Base-by-base conservation (phyloP, 78 protist genomes). In the Monocercomonoides exilis region DNA sequence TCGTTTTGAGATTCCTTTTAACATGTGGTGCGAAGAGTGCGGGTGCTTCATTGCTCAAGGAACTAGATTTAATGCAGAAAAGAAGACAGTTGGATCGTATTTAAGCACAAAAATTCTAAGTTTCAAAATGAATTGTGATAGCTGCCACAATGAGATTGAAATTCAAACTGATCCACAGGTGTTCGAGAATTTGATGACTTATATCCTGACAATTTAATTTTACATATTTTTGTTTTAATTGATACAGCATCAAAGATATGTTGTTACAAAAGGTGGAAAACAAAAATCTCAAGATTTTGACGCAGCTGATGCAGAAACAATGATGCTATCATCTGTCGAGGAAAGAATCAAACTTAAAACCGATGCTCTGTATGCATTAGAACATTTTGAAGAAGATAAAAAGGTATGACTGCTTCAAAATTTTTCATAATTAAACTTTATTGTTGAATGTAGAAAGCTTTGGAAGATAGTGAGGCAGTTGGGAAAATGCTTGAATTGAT, bases 21-120 rank as follows among this genome's bases (percentile, higher is more conserved):
- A 88, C 79, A 89, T 94, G 0, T 90, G 91, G 91, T 93, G 96
- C 86, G 80, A 70, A 43, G 86, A 85, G 1, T 95, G 97, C 81
- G 64, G 88, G 1, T n/a, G 32, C 43, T 93, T 90, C 87, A 92
- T 95, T 38, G 96, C 91, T 1, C 77, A 89, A 85, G 97, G 97
- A 3, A 93, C 89, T 41, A 91, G 97, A 21, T 95, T 85, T 79
- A 94, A 95, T 41, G 97, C 97, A 2, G 94, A 95, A 88, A 95
- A 95, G 94, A 89, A 93, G 77, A 2, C 29, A 0, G 89, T 85
- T 1, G 96, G 93, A 43, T 93, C 91, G 38, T 95, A 93, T 90
- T 82, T 87, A 36, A 43, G 90, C 33, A 93, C 96, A 3, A 87
- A 84, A 41, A 91, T 95, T n/a, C 77, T 82, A 42, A 41, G 46